Base-by-base conservation (phyloP, 2,329 filamentous ascomycete species). In the Aspergillus chevalieri region DNA sequence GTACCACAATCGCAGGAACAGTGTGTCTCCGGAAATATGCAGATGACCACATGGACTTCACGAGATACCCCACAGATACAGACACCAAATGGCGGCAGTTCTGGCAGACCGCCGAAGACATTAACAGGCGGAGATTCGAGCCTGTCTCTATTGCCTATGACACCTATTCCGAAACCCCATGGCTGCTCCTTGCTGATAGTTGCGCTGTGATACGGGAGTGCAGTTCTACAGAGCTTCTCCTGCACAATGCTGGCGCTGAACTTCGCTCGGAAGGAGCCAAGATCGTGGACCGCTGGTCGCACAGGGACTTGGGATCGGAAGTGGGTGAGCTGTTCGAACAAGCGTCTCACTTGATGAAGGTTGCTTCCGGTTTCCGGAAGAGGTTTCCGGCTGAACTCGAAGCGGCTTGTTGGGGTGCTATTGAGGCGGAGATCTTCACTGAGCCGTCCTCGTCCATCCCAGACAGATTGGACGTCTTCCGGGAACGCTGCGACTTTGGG, bases 81-180 rank as follows among this genome's bases (percentile, higher is more conserved):
- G 86, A 93, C 63, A 78, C 81, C 9, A 90, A 95, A 66, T 98
- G 93, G 93, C 83, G 87, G 54, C 82, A 87, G 46, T 95, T 95
- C 68, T 95, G 90, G 73, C 84, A 90, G 28, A 78, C 97, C 15
- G 78, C 95, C 15, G 78, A 87, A 10, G 91, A 95, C 65, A 74
- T 98, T 38, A 90, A 97, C 65, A 90, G 87, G 61, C 85, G 89
- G 61, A 80, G 91, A 61, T 86, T 87, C 15, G 91, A 96, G 62
- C 85, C 88, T 0, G 71, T 97, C 42, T 84, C 87, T 1, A 74
- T 97, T 42, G 81, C 84, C 0, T 83, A 88, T 48, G 93, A 97
- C 61, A 68, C 78, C 0, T 77, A 81, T 44, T 78, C 79, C 8
- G 84, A 85, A 45, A 80, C 91, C 73, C 81, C 89, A 1, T 96